Conservation (phyloP, 352 stramenopile genomes). For the Globisporangium abappressorium region DNA sequence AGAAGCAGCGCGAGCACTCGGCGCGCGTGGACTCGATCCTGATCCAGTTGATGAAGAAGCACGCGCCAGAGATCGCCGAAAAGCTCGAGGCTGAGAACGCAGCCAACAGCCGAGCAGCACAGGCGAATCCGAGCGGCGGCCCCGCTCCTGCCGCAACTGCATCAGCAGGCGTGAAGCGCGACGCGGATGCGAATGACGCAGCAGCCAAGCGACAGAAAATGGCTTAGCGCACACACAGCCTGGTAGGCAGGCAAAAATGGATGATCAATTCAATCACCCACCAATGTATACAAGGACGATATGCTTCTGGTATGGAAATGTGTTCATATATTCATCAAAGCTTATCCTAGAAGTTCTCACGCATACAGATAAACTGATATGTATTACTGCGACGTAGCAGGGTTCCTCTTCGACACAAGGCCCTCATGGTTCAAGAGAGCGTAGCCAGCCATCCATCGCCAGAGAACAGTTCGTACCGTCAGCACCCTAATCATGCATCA, state of each 20-base stretch:
- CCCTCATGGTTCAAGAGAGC: background rate
- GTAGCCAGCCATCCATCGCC: background rate
- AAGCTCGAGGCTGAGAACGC: conserved; percentile 58
- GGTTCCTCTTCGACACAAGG: background rate
- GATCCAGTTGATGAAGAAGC: conserved; percentile 84
- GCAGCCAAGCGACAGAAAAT: conserved; percentile 64
- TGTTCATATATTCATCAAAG: background rate
- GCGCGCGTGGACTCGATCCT: conserved; percentile 79
- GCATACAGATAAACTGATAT: background rate
- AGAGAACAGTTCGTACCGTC: background rate
- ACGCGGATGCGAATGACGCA: conserved; percentile 15
- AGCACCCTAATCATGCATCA: background rate
- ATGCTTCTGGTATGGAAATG: background rate
- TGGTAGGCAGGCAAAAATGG: background rate
- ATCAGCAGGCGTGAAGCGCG: conserved; percentile 23
- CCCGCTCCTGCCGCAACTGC: background rate
- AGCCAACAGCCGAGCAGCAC: conserved; percentile 12
- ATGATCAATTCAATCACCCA: background rate
- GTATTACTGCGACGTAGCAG: background rate
- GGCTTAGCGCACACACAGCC: conserved; percentile 17
- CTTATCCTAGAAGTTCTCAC: background rate
- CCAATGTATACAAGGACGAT: background rate
- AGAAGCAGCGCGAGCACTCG: conserved; percentile 84
- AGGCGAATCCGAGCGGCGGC: conserved; percentile 9
- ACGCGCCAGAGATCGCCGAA: conserved; percentile 80